Base-by-base conservation (phyloP, 1,284 basidiomycete genomes). In the Rhodotorula sp. region DNA sequence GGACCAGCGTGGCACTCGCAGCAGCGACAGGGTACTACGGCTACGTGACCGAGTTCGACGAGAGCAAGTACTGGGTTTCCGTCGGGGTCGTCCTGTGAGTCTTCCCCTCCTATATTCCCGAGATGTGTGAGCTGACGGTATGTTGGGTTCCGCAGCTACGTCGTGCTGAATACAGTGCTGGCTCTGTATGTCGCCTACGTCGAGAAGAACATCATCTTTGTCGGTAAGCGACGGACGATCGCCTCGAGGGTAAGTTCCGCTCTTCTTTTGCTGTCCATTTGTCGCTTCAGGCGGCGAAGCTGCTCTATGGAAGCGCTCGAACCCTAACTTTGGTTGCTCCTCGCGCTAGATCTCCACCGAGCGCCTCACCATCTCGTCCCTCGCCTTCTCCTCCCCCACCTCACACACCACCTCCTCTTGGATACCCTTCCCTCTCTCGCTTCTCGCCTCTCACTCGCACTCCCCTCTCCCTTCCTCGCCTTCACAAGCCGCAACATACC, bases 11-110 rank as follows among this genome's bases (percentile, higher is more conserved):
- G 53, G 83, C 92, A 68, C 84, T 93, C 28, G 90, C 91, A 44
- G 85, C 84, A 46, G 88, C 85, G 9, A 91, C 90, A n/a, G 88
- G 87, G 30, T 82, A 90, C 57, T 94, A 94, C 77, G 89, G 91
- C 54, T 91, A 88, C 81, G 88, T 46, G 31, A 83, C 89, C 65
- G 87, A 89, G n/a, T 95, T 94, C 79, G 90, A 94, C 79, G 85
- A 88, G 78, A 87, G 89, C 70, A 94, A 94, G 81, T 85, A 87
- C 18, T 86, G 86, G 48, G 86, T 93, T 31, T 89, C 88, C 85
- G 84, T 85, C 30, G 92, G 91, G 9, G 85, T 94, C 73, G 85
- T 88, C 65, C 10, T 71, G 76, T 77, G 44, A 22, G 72, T 71
- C 24, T 8, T n/a, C 10, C 16, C 48, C n/a, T 9, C 56, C 30